Evolutionary conservation across 2,329 filamentous ascomycete genomes (phyloP).

Genomic region (Nannizzia gypsea): DNA sequence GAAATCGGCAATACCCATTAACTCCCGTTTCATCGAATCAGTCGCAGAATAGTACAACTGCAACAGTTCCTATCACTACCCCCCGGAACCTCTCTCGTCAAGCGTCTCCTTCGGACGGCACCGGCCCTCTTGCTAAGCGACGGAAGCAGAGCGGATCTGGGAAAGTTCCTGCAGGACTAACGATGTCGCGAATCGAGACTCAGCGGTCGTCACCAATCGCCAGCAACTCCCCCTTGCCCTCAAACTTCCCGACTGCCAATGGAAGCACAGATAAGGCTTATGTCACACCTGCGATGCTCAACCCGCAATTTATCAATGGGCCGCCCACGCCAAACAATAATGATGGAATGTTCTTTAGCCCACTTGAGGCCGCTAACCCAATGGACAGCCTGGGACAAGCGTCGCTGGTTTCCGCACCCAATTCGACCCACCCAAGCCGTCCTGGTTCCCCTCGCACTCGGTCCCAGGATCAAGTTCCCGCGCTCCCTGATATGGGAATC

Average conservation of each 20-base stretch:
- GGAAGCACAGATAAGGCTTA: constrained; percentile 38
- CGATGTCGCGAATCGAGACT: constrained; percentile 72
- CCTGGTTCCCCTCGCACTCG: constrained; percentile 54
- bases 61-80: constrained; percentile 39
- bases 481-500: constrained; percentile 32
- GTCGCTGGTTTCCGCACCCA: constrained; percentile 58
- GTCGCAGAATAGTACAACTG: constrained; percentile 28
- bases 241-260: constrained; percentile 24
- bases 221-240: constrained; percentile 33
- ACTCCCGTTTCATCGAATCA: constrained; percentile 30
- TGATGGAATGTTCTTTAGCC: constrained; percentile 47
- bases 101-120: constrained; percentile 54
- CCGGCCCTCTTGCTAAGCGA: constrained; percentile 62
- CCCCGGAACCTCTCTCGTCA: constrained; percentile 59
- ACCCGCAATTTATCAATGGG: constrained; percentile 43
- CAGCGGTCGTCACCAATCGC: constrained; percentile 32
- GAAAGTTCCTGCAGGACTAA: constrained; percentile 60
- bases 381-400: constrained; percentile 54
- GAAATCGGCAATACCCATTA: constrained; percentile 38
- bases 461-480: constrained; percentile 27
- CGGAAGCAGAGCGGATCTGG: constrained; percentile 61
- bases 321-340: constrained; percentile 56
- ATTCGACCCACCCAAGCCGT: constrained; percentile 62
- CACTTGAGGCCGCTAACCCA: constrained; percentile 48
- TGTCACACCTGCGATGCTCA: constrained; percentile 32